phyloP scores from a whole-genome alignment of 345 rosid genomes.

The Jatropha curcas region DNA sequence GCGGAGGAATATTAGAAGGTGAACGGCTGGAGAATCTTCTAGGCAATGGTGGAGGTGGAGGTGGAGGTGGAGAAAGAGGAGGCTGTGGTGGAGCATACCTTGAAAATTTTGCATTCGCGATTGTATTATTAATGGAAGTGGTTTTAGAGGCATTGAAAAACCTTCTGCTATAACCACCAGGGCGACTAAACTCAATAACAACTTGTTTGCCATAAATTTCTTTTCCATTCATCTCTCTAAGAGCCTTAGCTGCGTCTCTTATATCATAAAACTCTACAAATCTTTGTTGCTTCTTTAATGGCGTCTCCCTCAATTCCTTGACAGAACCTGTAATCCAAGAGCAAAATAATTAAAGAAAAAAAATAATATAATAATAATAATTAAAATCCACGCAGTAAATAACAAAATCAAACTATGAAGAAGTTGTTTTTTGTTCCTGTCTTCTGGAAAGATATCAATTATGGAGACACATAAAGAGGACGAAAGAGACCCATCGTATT shows the following conservation, averaged over 20 bases:
- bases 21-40: slow-evolving; percentile 16
- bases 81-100: slow-evolving; percentile 15
- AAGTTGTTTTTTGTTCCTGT: not conserved
- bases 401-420: not conserved
- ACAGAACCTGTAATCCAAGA: slow-evolving; percentile 49
- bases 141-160: slow-evolving; percentile 38
- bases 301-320: slow-evolving; percentile 88
- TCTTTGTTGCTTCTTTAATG: slow-evolving; percentile 75
- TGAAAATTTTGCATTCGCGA: slow-evolving; percentile 18
- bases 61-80: slow-evolving; percentile 11
- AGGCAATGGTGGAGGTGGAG: not conserved
- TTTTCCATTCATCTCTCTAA: slow-evolving; percentile 66
- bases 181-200: slow-evolving; percentile 77
- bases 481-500: slow-evolving; percentile 25
- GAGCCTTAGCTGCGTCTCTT: slow-evolving; percentile 78
- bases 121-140: not conserved
- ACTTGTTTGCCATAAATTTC: slow-evolving; percentile 56
- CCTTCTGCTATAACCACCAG: slow-evolving; percentile 69
- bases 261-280: slow-evolving; percentile 85
- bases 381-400: not conserved
- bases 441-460: not conserved
- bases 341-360: not conserved
- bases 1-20: slow-evolving; percentile 16
- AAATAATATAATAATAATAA: not conserved
- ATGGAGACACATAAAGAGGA: slow-evolving; percentile 1